Percentiles rank a stretch among this genome's conserved stretches.
Conservation (phyloP, 768 basidiomycete species). For the Phylloporus arenicola region DNA sequence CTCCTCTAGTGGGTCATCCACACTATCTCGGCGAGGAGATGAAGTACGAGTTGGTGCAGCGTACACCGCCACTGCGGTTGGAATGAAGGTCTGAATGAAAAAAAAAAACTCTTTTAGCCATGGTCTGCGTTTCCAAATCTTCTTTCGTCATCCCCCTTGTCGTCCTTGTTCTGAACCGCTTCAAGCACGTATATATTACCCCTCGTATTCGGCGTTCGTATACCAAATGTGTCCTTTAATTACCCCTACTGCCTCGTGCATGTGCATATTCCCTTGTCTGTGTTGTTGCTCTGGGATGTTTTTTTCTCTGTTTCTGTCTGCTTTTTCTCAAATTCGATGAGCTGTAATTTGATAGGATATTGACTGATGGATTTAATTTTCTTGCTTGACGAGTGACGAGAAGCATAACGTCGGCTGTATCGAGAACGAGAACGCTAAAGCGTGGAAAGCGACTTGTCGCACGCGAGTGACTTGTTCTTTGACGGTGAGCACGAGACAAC, state of each 20-base stretch:
- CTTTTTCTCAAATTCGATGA: not conserved
- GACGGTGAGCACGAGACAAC: no score
- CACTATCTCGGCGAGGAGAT: constrained; percentile 33
- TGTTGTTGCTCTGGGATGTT: not conserved
- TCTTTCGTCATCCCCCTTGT: not conserved
- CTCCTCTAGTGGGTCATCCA: constrained; percentile 31
- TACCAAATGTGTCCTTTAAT: not conserved
- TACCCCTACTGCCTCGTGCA: not conserved
- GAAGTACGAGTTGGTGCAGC: constrained; percentile 42
- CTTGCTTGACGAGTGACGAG: not conserved
- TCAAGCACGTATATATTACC: not conserved
- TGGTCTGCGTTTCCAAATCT: not conserved
- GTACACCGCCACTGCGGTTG: constrained; percentile 44
- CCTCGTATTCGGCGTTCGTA: not conserved
- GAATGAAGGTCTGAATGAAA: constrained; percentile 40
- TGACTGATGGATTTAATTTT: not conserved
- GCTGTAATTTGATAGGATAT: not conserved
- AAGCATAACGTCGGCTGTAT: no score
- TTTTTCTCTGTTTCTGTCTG: not conserved
- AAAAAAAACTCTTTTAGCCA: constrained; percentile 10
- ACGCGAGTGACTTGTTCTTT: no score
- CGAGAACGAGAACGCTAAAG: no score
- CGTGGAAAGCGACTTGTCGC: no score
- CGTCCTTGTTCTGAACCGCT: not conserved
- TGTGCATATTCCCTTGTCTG: not conserved